Evolutionary conservation across 305 asterid genomes (phyloP).

Genomic region (Caryopteris hybrid): DNA sequence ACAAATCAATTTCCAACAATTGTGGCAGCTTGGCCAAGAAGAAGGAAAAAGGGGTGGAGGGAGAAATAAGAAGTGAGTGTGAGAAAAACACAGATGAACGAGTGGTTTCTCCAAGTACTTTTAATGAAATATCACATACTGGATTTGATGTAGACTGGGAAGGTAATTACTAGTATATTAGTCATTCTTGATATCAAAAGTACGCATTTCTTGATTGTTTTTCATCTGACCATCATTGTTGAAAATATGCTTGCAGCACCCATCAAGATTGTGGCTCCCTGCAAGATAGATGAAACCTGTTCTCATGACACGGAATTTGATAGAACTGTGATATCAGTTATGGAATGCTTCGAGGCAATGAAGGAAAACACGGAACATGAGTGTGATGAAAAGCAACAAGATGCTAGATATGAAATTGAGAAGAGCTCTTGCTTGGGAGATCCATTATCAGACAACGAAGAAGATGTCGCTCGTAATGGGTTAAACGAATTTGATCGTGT

Average conservation of each 20-base stretch:
- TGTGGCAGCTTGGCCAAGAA: constrained; percentile 11
- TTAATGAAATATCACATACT: constrained; percentile 5
- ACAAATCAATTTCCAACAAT: constrained; percentile 4
- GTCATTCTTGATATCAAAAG: neutral
- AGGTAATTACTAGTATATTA: constrained; percentile 19
- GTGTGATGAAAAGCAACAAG: constrained; percentile 1
- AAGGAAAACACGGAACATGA: constrained; percentile 1
- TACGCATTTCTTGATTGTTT: constrained; percentile 14
- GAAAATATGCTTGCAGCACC: too few relatives aligned
- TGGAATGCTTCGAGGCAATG: neutral
- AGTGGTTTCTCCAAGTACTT: neutral
- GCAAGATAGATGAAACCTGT: too few relatives aligned
- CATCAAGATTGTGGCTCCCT: too few relatives aligned
- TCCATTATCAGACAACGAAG: constrained; percentile 3
- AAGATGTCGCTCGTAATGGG: neutral
- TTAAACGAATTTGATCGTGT: constrained; percentile 10
- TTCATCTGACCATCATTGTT: too few relatives aligned
- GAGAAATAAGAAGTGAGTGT: constrained; percentile 17
- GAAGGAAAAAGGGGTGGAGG: constrained; percentile 22
- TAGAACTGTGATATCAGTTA: too few relatives aligned
- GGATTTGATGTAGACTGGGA: constrained; percentile 6
- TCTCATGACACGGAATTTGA: too few relatives aligned
- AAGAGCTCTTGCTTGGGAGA: neutral
- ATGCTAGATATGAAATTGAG: constrained; percentile 1
- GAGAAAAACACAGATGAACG: neutral